Percentiles rank a stretch among this genome's conserved stretches.
Conservation (phyloP, 2,329 filamentous ascomycete genomes). For the Exserohilum turcica region DNA sequence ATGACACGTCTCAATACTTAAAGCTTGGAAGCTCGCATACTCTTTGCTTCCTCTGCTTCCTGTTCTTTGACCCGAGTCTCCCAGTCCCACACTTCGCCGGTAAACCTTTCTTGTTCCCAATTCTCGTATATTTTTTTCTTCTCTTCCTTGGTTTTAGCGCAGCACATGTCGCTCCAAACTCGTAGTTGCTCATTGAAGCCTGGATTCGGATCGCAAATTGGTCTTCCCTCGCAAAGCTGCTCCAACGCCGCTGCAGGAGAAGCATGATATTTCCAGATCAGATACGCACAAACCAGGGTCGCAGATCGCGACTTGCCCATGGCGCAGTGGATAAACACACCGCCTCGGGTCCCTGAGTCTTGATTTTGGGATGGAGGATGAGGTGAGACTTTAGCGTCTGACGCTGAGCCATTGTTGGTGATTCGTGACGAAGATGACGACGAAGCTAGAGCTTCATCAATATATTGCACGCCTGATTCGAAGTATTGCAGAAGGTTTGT, state of each 20-base stretch:
- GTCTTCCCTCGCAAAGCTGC: slow-evolving; percentile 41
- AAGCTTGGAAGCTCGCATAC: background rate
- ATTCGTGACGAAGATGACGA: background rate
- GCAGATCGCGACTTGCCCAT: slow-evolving; percentile 45
- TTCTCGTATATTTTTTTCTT: slow-evolving; percentile 34
- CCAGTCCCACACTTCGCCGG: slow-evolving; percentile 48
- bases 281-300: slow-evolving; percentile 40
- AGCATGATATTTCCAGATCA: slow-evolving; percentile 37
- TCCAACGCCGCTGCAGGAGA: slow-evolving; percentile 26
- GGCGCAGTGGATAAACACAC: slow-evolving; percentile 43
- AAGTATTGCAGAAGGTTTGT: slow-evolving; percentile 38
- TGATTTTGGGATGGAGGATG: background rate
- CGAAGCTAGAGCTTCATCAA: slow-evolving; percentile 27
- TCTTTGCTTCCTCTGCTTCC: background rate
- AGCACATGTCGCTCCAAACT: slow-evolving; percentile 38
- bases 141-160: slow-evolving; percentile 20
- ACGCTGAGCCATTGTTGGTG: background rate
- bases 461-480: slow-evolving; percentile 25
- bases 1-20: background rate
- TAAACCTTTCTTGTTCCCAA: slow-evolving; percentile 44
- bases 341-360: slow-evolving; percentile 13
- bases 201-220: slow-evolving; percentile 42
- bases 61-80: slow-evolving; percentile 17
- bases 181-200: slow-evolving; percentile 44
- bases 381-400: background rate